Percentiles rank a stretch among this genome's conserved stretches.
These are phyloP conservation scores for Saururus chinensis DNA, from an alignment of 164 flowering plant genomes.

Conservation along the genomic window DNA sequence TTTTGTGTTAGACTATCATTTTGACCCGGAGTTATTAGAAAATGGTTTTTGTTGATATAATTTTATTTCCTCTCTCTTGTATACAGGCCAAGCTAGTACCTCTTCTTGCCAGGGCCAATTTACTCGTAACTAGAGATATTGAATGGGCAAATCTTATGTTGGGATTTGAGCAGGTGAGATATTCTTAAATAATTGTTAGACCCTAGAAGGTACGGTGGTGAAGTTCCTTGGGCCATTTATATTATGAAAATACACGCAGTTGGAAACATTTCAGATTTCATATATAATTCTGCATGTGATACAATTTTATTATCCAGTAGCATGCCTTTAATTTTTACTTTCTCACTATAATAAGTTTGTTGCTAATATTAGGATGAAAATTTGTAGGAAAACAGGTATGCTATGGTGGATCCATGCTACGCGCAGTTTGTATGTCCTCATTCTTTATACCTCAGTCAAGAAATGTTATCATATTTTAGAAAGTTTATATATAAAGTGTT, in stretches of 20 bases:
- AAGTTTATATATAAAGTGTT: neutral
- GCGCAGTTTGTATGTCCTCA: constrained; percentile 56
- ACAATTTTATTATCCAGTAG: too few relatives aligned
- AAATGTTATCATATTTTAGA: neutral
- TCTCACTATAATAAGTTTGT: neutral
- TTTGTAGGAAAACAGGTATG: constrained; percentile 82
- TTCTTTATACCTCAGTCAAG: neutral
- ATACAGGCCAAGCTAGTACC: constrained; percentile 54
- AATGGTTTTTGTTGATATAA: neutral
- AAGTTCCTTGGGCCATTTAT: too few relatives aligned
- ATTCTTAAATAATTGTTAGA: constrained; percentile 1
- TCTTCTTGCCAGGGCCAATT: constrained; percentile 89
- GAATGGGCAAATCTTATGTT: constrained; percentile 94
- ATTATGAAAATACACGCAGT: too few relatives aligned
- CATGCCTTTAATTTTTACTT: neutral
- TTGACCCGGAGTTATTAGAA: too few relatives aligned
- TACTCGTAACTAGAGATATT: constrained; percentile 84
- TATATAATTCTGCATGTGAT: too few relatives aligned
- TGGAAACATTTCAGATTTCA: too few relatives aligned
- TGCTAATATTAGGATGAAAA: constrained; percentile 9
- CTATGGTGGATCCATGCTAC: constrained; percentile 72
- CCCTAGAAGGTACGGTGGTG: too few relatives aligned
- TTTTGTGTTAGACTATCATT: too few relatives aligned
- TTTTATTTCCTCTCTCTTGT: neutral
- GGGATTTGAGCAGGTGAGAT: constrained; percentile 90